Conservation (phyloP, 805 yeast genomes). For the Blastobotrys attinorum region DNA sequence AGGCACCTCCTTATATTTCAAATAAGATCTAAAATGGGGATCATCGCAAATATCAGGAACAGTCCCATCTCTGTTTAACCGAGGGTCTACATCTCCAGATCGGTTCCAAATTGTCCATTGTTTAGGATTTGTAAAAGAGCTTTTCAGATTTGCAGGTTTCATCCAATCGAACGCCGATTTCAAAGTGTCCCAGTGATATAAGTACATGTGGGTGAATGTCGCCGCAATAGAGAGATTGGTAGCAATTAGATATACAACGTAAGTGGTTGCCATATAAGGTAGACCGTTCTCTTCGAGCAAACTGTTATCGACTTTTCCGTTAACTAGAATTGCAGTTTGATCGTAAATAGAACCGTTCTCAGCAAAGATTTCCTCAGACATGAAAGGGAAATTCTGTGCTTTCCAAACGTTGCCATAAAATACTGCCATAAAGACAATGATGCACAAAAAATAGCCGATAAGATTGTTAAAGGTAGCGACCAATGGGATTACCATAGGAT, state of each 20-base stretch:
- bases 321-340: slow-evolving; percentile 25
- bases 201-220: slow-evolving; percentile 28
- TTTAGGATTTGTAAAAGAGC: no score
- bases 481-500: slow-evolving; percentile 27
- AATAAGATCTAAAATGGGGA: slow-evolving; percentile 52
- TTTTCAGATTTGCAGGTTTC: slow-evolving; percentile 29
- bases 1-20: slow-evolving; percentile 53
- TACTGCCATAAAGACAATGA: slow-evolving; percentile 21
- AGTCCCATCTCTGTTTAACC: slow-evolving; percentile 14
- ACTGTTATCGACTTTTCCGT: slow-evolving; percentile 19
- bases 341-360: slow-evolving; percentile 18
- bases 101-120: slow-evolving; percentile 43
- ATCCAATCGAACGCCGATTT: slow-evolving; percentile 23
- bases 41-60: slow-evolving; percentile 31
- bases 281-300: slow-evolving; percentile 24
- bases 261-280: slow-evolving; percentile 29
- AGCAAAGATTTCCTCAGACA: slow-evolving; percentile 28
- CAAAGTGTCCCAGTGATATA: slow-evolving; percentile 25
- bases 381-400: slow-evolving; percentile 27
- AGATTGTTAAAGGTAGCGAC: slow-evolving; percentile 26
- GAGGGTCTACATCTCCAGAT: slow-evolving; percentile 16
- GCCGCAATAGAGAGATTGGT: slow-evolving; percentile 30
- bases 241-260: slow-evolving; percentile 26
- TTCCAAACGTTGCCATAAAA: slow-evolving; percentile 31
- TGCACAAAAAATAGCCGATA: slow-evolving; percentile 25